A percentile compares a stretch with the other conserved stretches of the same genome.
These are phyloP conservation scores for Aegilops longissima DNA, from an alignment of 176 grass and related monocot genomes.

Conservation along the genomic window DNA sequence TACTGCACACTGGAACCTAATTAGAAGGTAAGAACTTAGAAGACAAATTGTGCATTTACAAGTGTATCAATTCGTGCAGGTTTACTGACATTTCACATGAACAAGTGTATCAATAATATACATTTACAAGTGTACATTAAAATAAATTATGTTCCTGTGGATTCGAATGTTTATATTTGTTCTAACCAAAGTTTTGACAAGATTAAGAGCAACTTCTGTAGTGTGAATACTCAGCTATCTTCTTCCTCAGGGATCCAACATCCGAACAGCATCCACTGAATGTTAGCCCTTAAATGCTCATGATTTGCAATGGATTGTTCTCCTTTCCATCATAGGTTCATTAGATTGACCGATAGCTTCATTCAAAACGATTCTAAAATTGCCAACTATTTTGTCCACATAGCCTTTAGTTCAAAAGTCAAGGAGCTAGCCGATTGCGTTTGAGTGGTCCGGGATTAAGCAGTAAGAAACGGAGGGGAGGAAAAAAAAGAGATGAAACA, in stretches of 20 bases:
- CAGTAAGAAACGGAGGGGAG: not conserved
- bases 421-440: not conserved
- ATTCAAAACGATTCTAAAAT: not conserved
- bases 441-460: not conserved
- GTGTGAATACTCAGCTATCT: too few relatives aligned
- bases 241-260: not conserved
- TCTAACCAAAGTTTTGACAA: not conserved
- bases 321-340: not conserved
- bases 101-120: too few relatives aligned
- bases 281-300: not conserved
- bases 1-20: not conserved
- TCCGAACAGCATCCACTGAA: not conserved
- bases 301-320: not conserved
- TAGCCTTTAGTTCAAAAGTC: not conserved
- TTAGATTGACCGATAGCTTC: not conserved
- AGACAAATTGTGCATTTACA: not conserved
- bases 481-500: not conserved
- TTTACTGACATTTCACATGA: not conserved
- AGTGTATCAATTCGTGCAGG: not conserved
- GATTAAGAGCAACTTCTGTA: not conserved
- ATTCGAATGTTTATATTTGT: not conserved
- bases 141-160: not conserved
- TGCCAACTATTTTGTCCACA: too few relatives aligned
- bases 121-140: too few relatives aligned
- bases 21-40: not conserved